Evolutionary conservation across 2,329 filamentous ascomycete species (phyloP), one percentile per base, ranked within the genome.

Genomic region (Fusarium haematococcum): DNA sequence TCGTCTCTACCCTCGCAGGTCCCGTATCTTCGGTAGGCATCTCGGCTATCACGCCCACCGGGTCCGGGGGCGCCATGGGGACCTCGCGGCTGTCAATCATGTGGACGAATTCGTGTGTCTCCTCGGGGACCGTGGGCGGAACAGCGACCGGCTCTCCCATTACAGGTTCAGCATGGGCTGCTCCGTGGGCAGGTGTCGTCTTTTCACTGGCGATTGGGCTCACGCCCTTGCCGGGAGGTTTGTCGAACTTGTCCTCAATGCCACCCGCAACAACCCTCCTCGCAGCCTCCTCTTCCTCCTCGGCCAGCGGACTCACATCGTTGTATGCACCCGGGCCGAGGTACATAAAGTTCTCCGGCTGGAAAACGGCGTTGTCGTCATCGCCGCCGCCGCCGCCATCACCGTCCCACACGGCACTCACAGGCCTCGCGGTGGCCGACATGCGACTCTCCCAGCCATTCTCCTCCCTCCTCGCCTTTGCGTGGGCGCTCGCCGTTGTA

Each of bases 341-440:
- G 71, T 85, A 89, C 84, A 88, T 88, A 71, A 89, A 88, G 69
- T 82, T 85, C 70, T 88, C 87, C 4, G 87, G 86, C 69, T 88
- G 86, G 68, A 88, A 89, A 66, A 87, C 86, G 2, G 75, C 83
- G 48, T 81, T 75, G 33, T 69, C 69, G 35, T 61, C 77, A 2
- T 81, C 66, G 30, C 72, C 79, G 23, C 80, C 78, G 25, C 27
- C 25, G 13, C 33, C 70, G 13, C 79, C 77, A 8, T 81, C 81
- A 6, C 78, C 77, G 30, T 83, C 78, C 80, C 79, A 83, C 2
- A 82, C 74, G 16, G 73, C 70, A 66, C 80, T 82, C 50, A 83
- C 77, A 4, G 81, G 81, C 58, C 75, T 70, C 35, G 81, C 80
- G 58, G 79, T 79, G 27, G 82, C 81, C 30, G 79, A 80, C 81